Evolutionary conservation across 2,329 filamentous ascomycete species (phyloP).

Genomic region (Bipolaris bicolor): DNA sequence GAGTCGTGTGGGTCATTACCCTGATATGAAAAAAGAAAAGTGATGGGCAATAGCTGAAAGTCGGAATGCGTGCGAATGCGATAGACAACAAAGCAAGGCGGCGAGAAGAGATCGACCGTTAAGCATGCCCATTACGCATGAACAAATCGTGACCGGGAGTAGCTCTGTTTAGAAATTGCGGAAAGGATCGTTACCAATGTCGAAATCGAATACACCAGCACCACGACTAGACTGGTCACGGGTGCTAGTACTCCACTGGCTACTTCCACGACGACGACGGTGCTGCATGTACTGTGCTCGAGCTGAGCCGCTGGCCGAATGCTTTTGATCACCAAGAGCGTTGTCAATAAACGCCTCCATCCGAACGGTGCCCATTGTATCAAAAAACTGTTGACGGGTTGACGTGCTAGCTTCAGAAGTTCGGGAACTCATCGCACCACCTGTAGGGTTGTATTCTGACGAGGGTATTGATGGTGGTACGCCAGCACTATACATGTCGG

Average conservation of each 20-base stretch:
- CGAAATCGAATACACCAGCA: slow-evolving; percentile 43
- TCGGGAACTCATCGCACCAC: slow-evolving; percentile 55
- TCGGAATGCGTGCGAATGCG: slow-evolving; percentile 4
- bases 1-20: slow-evolving; percentile 11
- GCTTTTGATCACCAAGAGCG: slow-evolving; percentile 35
- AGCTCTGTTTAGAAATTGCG: slow-evolving; percentile 40
- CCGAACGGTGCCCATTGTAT: slow-evolving; percentile 83
- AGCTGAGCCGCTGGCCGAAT: slow-evolving; percentile 16
- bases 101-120: slow-evolving; percentile 14
- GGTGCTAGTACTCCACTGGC: slow-evolving; percentile 47
- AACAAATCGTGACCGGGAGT: slow-evolving; percentile 12
- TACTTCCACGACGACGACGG: slow-evolving; percentile 41
- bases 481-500: slow-evolving; percentile 45
- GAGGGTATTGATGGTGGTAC: slow-evolving; percentile 46
- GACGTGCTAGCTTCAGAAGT: slow-evolving; percentile 59
- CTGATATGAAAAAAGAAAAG: slow-evolving; percentile 1
- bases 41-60: not conserved
- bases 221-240: slow-evolving; percentile 36
- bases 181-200: slow-evolving; percentile 44
- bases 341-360: slow-evolving; percentile 95
- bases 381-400: slow-evolving; percentile 71
- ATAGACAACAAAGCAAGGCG: slow-evolving; percentile 8
- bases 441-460: slow-evolving; percentile 49
- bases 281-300: slow-evolving; percentile 32
- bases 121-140: slow-evolving; percentile 18